Evolutionary conservation across 192 early-diverging fungal species (phyloP).

Genomic region (Chytriomyces sp.): DNA sequence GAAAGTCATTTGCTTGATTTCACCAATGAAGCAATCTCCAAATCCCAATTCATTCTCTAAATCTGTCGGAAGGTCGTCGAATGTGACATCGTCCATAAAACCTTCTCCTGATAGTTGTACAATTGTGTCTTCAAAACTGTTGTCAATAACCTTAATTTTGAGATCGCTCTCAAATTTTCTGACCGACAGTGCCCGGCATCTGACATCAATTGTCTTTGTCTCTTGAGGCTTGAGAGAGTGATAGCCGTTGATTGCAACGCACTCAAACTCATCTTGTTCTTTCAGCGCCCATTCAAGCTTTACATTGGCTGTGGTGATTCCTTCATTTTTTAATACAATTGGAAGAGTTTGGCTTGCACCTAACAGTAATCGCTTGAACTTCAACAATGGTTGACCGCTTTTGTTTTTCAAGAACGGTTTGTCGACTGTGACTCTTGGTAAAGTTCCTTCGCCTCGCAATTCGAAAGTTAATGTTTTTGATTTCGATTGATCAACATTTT

Average conservation of each 20-base stretch:
- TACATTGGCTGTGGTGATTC: slow-evolving; percentile 58
- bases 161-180: slow-evolving; percentile 53
- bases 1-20: slow-evolving; percentile 36
- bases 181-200: slow-evolving; percentile 42
- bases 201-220: slow-evolving; percentile 40
- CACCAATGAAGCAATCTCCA: slow-evolving; percentile 55
- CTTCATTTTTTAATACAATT: slow-evolving; percentile 57
- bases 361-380: slow-evolving; percentile 52
- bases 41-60: slow-evolving; percentile 54
- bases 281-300: slow-evolving; percentile 56
- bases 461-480: slow-evolving; percentile 57
- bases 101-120: slow-evolving; percentile 57
- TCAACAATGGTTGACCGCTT: slow-evolving; percentile 41
- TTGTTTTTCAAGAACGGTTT: slow-evolving; percentile 46
- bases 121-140: slow-evolving; percentile 58
- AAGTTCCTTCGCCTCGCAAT: slow-evolving; percentile 60
- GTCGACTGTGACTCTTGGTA: slow-evolving; percentile 57
- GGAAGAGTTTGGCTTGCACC: slow-evolving; percentile 48
- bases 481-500: slow-evolving; percentile 55
- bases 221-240: slow-evolving; percentile 50
- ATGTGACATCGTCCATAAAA: slow-evolving; percentile 56
- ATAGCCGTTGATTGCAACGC: slow-evolving; percentile 41
- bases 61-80: slow-evolving; percentile 54
- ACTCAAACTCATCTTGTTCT: slow-evolving; percentile 52
- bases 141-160: slow-evolving; percentile 54